Evolutionary conservation across 106 monocot species (phyloP).

Genomic region (Dendrobium huoshanense): DNA sequence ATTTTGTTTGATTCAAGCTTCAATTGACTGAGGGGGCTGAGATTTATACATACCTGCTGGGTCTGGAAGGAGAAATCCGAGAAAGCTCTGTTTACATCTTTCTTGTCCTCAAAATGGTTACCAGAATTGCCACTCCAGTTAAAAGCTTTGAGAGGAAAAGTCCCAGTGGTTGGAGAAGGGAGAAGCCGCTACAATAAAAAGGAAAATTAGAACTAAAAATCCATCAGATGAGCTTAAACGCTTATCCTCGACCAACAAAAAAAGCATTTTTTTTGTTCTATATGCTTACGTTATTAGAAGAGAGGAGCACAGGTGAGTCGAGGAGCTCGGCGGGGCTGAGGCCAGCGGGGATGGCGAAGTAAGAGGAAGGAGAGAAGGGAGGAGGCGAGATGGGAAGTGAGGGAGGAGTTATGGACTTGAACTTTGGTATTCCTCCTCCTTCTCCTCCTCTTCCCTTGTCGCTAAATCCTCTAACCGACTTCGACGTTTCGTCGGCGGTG

Average conservation of each 20-base stretch:
- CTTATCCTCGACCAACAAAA: too few species aligned
- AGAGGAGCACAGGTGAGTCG: slow-evolving; percentile 74
- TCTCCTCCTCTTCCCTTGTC: slow-evolving; percentile 13
- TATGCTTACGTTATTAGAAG: slow-evolving; percentile 9
- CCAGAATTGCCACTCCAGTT: slow-evolving; percentile 16
- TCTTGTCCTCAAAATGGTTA: slow-evolving; percentile 20
- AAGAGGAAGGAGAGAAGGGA: slow-evolving; percentile 12
- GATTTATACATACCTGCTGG: not conserved
- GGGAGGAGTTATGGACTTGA: slow-evolving; percentile 4
- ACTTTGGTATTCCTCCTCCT: slow-evolving; percentile 26
- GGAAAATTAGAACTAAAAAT: not conserved
- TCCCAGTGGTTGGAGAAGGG: slow-evolving; percentile 35
- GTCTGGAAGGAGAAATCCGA: slow-evolving; percentile 43
- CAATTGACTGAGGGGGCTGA: not conserved
- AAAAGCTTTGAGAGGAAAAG: slow-evolving; percentile 11
- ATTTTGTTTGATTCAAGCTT: not conserved
- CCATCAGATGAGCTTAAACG: not conserved
- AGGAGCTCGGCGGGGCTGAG: slow-evolving; percentile 73
- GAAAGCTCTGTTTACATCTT: slow-evolving; percentile 12
- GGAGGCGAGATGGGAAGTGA: slow-evolving; percentile 2
- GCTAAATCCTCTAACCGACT: not conserved
- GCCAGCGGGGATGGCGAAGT: slow-evolving; percentile 62
- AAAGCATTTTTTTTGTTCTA: not conserved
- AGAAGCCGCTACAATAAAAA: slow-evolving; percentile 5
- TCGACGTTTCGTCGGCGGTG: not conserved